A percentile compares a stretch with the other conserved stretches of the same genome.
Conservation (phyloP, 2,329 filamentous ascomycete genomes). For the Penicillium expansum region DNA sequence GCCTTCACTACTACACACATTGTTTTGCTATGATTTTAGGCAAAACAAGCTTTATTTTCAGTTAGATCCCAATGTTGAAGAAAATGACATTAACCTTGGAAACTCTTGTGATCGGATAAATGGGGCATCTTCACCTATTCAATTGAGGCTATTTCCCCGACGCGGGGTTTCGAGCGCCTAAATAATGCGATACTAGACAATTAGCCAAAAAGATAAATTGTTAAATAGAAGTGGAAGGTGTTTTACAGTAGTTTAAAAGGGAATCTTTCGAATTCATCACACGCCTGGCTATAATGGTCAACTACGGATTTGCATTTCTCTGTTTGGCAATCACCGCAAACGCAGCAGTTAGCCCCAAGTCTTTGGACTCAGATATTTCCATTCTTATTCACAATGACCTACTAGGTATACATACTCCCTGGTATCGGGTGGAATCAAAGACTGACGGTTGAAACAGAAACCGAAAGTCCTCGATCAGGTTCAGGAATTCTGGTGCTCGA, state of each 20-base stretch:
- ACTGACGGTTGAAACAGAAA: constrained; percentile 7
- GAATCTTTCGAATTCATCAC: no score
- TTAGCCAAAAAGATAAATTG: background rate
- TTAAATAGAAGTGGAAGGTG: background rate
- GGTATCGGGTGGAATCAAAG: background rate
- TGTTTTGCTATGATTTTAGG: background rate
- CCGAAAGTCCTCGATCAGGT: constrained; percentile 11
- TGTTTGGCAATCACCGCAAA: constrained; percentile 3
- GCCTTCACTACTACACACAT: background rate
- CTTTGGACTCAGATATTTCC: constrained; percentile 17
- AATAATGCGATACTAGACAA: background rate
- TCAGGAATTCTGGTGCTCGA: constrained; percentile 20
- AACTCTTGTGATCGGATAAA: constrained; percentile 3
- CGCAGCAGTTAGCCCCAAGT: constrained; percentile 11
- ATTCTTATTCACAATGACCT: constrained; percentile 24
- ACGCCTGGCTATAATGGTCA: constrained; percentile 8
- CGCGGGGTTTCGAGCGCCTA: constrained; percentile 10
- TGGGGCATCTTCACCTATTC: background rate
- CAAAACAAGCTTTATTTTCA: background rate
- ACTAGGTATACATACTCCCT: constrained; percentile 1
- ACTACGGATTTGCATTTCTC: background rate
- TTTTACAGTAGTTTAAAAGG: background rate
- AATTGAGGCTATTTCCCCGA: constrained; percentile 10
- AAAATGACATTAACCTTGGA: no score
- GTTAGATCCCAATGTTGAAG: background rate